These are phyloP conservation scores for Biancaea sappan DNA, from an alignment of 306 rosid species.

Conservation along the genomic window DNA sequence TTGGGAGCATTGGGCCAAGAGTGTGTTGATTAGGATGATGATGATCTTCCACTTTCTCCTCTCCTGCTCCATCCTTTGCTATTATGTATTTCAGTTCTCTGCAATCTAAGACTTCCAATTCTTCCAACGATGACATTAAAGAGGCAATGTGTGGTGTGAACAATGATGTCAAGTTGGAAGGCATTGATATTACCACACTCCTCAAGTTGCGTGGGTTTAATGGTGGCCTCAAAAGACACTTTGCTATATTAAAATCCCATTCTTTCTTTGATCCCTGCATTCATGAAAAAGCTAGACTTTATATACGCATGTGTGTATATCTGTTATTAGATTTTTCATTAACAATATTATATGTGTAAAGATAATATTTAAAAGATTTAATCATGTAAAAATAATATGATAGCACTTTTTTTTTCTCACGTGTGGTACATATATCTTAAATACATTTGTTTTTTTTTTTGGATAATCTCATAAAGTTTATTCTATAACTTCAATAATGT, in stretches of 20 bases:
- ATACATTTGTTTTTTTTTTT: no score
- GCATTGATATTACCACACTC: neutral
- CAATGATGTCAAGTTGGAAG: neutral
- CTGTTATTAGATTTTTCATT: no score
- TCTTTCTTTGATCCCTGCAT: neutral
- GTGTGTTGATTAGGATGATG: neutral
- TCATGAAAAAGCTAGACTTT: no score
- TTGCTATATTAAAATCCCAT: neutral
- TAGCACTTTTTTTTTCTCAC: no score
- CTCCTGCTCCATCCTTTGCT: neutral
- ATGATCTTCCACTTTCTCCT: no score
- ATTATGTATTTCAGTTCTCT: neutral
- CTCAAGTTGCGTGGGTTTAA: conserved; percentile 11
- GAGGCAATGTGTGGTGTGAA: conserved; percentile 11
- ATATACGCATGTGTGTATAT: no score
- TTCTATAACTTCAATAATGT: no score
- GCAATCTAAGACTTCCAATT: neutral
- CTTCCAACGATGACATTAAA: neutral
- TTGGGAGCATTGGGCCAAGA: conserved; percentile 21
- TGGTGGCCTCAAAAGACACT: conserved; percentile 6
- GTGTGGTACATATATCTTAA: no score
- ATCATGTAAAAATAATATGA: no score
- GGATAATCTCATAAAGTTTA: no score
- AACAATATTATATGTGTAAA: no score
- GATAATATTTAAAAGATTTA: no score